Percentiles rank a stretch among this genome's conserved stretches.
phyloP scores from a whole-genome alignment of 208 protist genomes.

The Trichomonas vaginalis region DNA sequence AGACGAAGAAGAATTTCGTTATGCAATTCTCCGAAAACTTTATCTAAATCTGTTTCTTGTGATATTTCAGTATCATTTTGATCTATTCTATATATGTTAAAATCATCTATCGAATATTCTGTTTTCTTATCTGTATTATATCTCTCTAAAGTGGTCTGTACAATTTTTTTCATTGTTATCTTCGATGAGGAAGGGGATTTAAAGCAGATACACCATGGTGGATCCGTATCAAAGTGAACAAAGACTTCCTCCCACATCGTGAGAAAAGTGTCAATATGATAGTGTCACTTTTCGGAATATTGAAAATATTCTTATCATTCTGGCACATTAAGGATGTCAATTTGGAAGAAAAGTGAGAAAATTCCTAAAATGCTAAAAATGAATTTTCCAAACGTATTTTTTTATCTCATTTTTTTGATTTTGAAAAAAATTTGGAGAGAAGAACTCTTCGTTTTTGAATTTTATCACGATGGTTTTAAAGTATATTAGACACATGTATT shows the following conservation, averaged over 20 bases:
- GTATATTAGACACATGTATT: no score
- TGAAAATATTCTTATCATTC: no score
- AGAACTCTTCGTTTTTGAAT: no score
- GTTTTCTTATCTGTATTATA: background rate
- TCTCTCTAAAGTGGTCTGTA: background rate
- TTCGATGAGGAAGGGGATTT: background rate
- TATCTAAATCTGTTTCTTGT: background rate
- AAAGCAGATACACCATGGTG: background rate
- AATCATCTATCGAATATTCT: background rate
- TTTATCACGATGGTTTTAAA: no score
- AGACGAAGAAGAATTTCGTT: background rate
- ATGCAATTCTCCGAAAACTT: background rate
- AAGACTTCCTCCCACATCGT: background rate
- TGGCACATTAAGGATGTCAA: no score
- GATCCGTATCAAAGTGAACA: background rate
- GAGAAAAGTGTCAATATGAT: no score
- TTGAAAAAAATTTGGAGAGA: no score
- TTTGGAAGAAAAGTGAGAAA: no score
- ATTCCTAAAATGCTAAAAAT: no score
- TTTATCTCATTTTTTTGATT: no score
- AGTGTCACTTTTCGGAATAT: no score
- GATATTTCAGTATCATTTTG: background rate
- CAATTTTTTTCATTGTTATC: background rate
- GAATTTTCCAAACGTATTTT: no score
- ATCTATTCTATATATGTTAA: background rate